phyloP scores from a whole-genome alignment of 495 filamentous ascomycete genomes.

The Hyaloscypha hepaticicola region DNA sequence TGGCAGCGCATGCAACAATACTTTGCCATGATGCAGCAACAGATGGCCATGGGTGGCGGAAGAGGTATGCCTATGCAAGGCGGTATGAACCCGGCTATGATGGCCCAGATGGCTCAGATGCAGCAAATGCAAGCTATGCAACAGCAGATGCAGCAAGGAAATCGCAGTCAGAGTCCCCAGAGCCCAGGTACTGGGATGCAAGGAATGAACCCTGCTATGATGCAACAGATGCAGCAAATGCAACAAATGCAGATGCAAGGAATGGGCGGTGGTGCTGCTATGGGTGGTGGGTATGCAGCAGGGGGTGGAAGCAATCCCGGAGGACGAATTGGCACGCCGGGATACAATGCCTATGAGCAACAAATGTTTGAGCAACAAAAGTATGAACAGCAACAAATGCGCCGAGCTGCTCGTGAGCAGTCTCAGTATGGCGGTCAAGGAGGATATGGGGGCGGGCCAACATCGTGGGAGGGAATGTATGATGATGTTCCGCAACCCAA shows the following conservation, averaged over 20 bases:
- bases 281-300: constrained; percentile 22
- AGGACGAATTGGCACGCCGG: constrained; percentile 43
- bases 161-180: constrained; percentile 50
- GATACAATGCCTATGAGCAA: constrained; percentile 73
- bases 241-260: constrained; percentile 58
- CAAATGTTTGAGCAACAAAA: constrained; percentile 85
- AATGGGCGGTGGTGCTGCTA: constrained; percentile 40
- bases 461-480: constrained; percentile 99
- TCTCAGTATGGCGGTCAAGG: constrained; percentile 28
- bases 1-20: constrained; percentile 98
- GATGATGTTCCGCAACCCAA: constrained; percentile 93
- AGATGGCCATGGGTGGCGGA: constrained; percentile 60
- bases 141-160: constrained; percentile 54
- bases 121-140: constrained; percentile 67
- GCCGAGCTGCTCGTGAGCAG: constrained; percentile 35
- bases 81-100: constrained; percentile 63
- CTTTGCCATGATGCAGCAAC: constrained; percentile 89
- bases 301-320: constrained; percentile 30
- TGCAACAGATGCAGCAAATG: constrained; percentile 88
- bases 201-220: constrained; percentile 56
- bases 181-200: constrained; percentile 36
- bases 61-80: constrained; percentile 35
- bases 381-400: constrained; percentile 71
- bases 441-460: constrained; percentile 42
- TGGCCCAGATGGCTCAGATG: constrained; percentile 75